Base-by-base conservation (phyloP, 768 basidiomycete genomes). In the Boletus speciosus region DNA sequence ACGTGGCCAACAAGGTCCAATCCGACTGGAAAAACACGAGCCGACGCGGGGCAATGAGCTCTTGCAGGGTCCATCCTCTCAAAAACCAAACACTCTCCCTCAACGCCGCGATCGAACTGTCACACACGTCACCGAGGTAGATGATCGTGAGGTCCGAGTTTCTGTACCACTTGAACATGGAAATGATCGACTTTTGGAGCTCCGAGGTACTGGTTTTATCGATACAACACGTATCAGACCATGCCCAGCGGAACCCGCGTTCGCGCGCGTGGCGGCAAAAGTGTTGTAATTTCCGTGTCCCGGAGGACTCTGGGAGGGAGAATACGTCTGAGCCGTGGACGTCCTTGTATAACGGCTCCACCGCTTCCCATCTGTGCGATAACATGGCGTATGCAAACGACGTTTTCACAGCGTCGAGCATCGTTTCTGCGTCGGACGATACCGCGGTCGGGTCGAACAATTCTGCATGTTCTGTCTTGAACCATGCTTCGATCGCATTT, bases 121-220 rank as follows among this genome's bases (percentile, higher is more conserved):
- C 57, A 15, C 1, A 16, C 14, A 65, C 61, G 8, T 66, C 65
- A 23, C 53, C 51, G 32, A 69, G 50, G 27, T 69, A 61, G 23
- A 68, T 46, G 49, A 68, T 48, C 12, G 66, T 68, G 23, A 68
- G 45, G 23, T 56, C 55, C 29, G 68, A 64, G 4, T 62, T 52
- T 3, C 61, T 49, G 34, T 69, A 69, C 68, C 68, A 69, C 23
- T 29, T 52, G 55, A 70, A 69, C 68, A 69, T 69, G 47, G 68
- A 66, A 21, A 59, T 54, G 49, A 69, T 64, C 23, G 69, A 66
- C 43, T 68, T 62, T 52, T 62, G 52, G 43, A 69, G 61, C 15
- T 69, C 69, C 3, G 62, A 49, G 37, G 65, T 68, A 19, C 67
- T 69, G 47, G 38, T 44, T 37, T 66, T 68, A 44, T 69, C 64